Conservation (phyloP, 78 protist species). For the Polysphondylium violaceum region DNA sequence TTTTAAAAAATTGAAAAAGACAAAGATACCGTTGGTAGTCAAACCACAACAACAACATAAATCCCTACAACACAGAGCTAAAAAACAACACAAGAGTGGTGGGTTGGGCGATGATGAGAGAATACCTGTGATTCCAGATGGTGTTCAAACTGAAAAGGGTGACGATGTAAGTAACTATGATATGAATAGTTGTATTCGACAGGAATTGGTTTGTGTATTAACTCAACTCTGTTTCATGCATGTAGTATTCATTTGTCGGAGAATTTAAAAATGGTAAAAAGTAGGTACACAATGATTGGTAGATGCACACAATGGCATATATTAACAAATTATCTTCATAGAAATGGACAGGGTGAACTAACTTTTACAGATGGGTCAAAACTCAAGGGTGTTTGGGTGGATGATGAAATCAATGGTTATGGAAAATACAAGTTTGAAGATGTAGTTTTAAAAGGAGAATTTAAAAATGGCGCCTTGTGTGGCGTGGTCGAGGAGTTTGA, state of each 20-base stretch:
- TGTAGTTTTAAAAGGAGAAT: neutral
- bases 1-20: neutral
- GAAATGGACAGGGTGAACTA: slow-evolving; percentile 53
- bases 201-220: neutral
- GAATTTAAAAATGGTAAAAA: slow-evolving; percentile 12
- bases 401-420: slow-evolving; percentile 18
- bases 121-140: too few relatives aligned
- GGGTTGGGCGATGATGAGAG: neutral
- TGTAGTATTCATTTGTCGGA: slow-evolving; percentile 7
- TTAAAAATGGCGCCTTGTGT: slow-evolving; percentile 4
- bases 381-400: slow-evolving; percentile 45
- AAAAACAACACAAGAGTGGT: neutral
- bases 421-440: slow-evolving; percentile 8
- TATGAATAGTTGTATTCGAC: neutral
- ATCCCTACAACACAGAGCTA: neutral
- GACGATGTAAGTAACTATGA: neutral
- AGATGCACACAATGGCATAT: neutral
- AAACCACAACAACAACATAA: neutral
- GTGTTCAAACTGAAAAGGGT: slow-evolving; percentile 20
- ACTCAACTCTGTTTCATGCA: neutral
- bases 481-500: neutral
- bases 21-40: neutral
- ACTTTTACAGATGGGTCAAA: slow-evolving; percentile 20
- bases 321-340: neutral
- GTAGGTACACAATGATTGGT: neutral